Percentiles rank a stretch among this genome's conserved stretches.
phyloP scores from a whole-genome alignment of 2,329 filamentous ascomycete species.

The Emergomyces pasteurianus region DNA sequence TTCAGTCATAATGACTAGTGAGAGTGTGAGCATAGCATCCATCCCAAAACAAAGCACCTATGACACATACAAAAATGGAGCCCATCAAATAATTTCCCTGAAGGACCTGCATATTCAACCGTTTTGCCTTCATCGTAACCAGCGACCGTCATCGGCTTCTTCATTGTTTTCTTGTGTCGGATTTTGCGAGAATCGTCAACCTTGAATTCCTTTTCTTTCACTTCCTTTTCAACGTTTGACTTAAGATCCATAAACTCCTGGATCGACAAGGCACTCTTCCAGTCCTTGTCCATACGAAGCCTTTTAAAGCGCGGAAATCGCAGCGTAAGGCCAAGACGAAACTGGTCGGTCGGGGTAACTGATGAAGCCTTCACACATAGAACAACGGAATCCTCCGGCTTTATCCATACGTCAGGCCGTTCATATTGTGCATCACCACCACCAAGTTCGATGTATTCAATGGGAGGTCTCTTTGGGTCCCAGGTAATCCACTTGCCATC shows the following conservation, averaged over 20 bases:
- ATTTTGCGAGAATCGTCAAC: conserved; percentile 57
- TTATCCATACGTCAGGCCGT: conserved; percentile 84
- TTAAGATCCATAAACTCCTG: conserved; percentile 67
- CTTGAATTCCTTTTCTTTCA: conserved; percentile 61
- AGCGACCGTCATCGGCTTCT: conserved; percentile 61
- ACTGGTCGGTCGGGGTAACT: conserved; percentile 62
- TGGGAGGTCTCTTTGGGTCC: conserved; percentile 66
- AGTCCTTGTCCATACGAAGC: conserved; percentile 69
- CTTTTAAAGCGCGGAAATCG: conserved; percentile 84
- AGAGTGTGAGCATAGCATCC: conserved; percentile 6
- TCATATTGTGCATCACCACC: conserved; percentile 67
- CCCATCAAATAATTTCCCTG: conserved; percentile 58
- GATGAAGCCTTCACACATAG: conserved; percentile 80
- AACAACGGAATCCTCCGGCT: conserved; percentile 75
- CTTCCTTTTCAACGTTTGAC: conserved; percentile 55
- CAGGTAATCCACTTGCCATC: conserved; percentile 87
- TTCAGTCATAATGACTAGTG: conserved; percentile 51
- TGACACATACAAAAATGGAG: conserved; percentile 54
- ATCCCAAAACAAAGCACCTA: background rate
- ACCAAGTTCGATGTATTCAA: conserved; percentile 65
- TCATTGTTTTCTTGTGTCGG: conserved; percentile 43
- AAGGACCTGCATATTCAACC: conserved; percentile 45
- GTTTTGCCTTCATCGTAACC: conserved; percentile 48
- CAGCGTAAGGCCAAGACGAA: conserved; percentile 63
- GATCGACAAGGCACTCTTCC: conserved; percentile 66